phyloP scores from a whole-genome alignment of 2,329 filamentous ascomycete species.

The Aspergillus carbonarius region DNA sequence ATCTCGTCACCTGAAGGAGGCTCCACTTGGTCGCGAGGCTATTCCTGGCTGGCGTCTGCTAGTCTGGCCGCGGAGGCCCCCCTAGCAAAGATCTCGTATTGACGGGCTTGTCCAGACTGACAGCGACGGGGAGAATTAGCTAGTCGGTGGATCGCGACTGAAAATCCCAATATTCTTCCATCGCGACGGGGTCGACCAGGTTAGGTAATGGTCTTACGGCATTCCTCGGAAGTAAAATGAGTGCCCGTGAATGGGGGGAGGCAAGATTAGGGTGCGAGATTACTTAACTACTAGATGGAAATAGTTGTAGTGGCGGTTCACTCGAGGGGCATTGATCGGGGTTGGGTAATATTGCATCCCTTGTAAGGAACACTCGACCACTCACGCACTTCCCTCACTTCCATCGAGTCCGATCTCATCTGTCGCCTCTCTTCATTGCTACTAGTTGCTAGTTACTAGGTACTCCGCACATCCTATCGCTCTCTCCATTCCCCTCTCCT shows the following conservation, averaged over 20 bases:
- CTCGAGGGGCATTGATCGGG: not conserved
- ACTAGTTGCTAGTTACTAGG: not conserved
- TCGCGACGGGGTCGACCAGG: not conserved
- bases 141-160: conserved; percentile 5
- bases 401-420: not conserved
- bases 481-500: not conserved
- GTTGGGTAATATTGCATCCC: conserved; percentile 2
- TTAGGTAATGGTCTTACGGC: conserved; percentile 1
- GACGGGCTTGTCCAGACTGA: conserved; percentile 1
- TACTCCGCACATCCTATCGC: not conserved
- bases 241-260: not conserved
- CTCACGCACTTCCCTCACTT: not conserved
- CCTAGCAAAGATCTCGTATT: conserved; percentile 17
- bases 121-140: not conserved
- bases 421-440: not conserved
- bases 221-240: not conserved
- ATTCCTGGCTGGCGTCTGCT: conserved; percentile 38
- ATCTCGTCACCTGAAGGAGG: conserved; percentile 19
- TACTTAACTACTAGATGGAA: not conserved
- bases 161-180: not conserved
- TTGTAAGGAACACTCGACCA: not conserved
- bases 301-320: not conserved
- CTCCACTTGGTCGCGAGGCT: conserved; percentile 38
- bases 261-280: not conserved
- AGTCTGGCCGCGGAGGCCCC: conserved; percentile 10